Conservation (phyloP, 179 eudicot species). For the Vitellaria paradoxa region DNA sequence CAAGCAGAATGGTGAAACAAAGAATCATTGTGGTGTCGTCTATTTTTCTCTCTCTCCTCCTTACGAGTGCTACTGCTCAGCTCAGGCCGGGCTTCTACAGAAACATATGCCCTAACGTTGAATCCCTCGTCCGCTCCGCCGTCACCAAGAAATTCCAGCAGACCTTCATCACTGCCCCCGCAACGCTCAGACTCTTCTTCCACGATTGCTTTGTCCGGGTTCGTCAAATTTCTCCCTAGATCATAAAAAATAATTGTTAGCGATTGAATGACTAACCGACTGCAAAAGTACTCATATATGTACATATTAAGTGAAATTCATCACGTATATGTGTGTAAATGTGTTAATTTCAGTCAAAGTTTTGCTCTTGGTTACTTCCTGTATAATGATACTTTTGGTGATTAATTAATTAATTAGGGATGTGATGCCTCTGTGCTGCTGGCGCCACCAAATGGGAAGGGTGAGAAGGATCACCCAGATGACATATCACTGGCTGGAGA, state of each 20-base stretch:
- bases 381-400: not conserved
- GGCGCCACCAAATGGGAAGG: slow-evolving; percentile 42
- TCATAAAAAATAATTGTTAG: too few relatives aligned
- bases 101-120: slow-evolving; percentile 59
- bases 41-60: not conserved
- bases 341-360: too few relatives aligned
- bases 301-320: too few relatives aligned
- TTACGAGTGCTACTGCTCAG: slow-evolving; percentile 25
- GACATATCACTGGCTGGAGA: slow-evolving; percentile 83
- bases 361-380: too few relatives aligned
- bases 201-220: slow-evolving; percentile 87
- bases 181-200: slow-evolving; percentile 86
- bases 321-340: too few relatives aligned
- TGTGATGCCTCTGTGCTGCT: slow-evolving; percentile 81
- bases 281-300: not conserved
- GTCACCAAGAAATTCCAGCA: slow-evolving; percentile 59
- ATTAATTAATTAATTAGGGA: slow-evolving; percentile 38
- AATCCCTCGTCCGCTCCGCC: slow-evolving; percentile 57
- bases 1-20: not conserved
- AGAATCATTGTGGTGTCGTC: not conserved
- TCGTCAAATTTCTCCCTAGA: not conserved
- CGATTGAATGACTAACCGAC: too few relatives aligned
- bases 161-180: slow-evolving; percentile 73
- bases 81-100: slow-evolving; percentile 52
- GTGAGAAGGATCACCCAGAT: slow-evolving; percentile 76